Evolutionary conservation across 345 rosid species (phyloP).

Genomic region (Tarenaya hassleriana): DNA sequence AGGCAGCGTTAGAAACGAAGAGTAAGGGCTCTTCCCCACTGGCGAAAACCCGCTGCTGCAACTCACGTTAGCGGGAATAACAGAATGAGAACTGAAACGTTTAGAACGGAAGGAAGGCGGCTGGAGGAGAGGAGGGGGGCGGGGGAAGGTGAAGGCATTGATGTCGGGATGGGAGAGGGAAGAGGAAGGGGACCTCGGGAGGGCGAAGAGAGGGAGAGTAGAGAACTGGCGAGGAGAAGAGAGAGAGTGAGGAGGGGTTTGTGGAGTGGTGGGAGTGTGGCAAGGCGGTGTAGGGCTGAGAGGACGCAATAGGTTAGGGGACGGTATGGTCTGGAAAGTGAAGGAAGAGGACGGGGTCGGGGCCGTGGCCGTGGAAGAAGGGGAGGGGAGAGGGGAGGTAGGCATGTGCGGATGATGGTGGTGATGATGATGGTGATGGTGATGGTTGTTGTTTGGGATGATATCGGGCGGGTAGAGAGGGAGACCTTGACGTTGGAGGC

Average conservation of each 20-base stretch:
- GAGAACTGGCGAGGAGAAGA: slow-evolving; percentile 34
- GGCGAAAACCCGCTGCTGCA: slow-evolving; percentile 24
- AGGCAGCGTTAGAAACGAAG: slow-evolving; percentile 27
- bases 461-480: slow-evolving; percentile 57
- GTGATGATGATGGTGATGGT: slow-evolving; percentile 20
- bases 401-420: slow-evolving; percentile 25
- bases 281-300: slow-evolving; percentile 25
- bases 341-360: slow-evolving; percentile 23
- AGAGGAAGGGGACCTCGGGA: slow-evolving; percentile 16
- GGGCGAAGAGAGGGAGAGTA: slow-evolving; percentile 42
- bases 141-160: slow-evolving; percentile 30
- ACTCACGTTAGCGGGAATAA: slow-evolving; percentile 4
- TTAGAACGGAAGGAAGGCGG: slow-evolving; percentile 35
- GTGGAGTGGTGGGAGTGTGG: slow-evolving; percentile 31
- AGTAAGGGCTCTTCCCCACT: slow-evolving; percentile 22
- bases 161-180: slow-evolving; percentile 1
- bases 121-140: slow-evolving; percentile 47
- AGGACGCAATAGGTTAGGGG: slow-evolving; percentile 25
- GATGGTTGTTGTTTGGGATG: slow-evolving; percentile 37
- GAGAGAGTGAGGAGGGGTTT: slow-evolving; percentile 30
- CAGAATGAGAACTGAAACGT: slow-evolving; percentile 19
- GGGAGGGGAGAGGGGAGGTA: slow-evolving; percentile 28
- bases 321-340: slow-evolving; percentile 31
- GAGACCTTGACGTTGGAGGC: slow-evolving; percentile 57
- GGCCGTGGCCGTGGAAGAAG: slow-evolving; percentile 24